Percentiles rank a stretch among this genome's conserved stretches.
phyloP scores from a whole-genome alignment of 768 basidiomycete species.

The Lactarius sp. region DNA sequence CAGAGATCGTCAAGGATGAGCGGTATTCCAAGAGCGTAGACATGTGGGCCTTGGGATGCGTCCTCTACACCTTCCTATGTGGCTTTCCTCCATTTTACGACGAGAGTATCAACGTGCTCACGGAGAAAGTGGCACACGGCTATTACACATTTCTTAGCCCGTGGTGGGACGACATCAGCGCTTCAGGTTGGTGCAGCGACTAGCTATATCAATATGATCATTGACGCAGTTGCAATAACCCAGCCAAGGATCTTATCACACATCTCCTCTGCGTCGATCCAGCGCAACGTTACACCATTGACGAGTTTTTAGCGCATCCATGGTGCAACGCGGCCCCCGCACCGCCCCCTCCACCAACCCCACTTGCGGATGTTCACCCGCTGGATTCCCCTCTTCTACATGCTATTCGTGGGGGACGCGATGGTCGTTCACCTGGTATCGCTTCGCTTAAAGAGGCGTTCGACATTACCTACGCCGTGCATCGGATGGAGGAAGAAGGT shows the following conservation, averaged over 20 bases:
- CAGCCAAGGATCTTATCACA: conserved; percentile 92
- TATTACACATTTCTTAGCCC: conserved; percentile 98
- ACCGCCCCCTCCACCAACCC: conserved; percentile 62
- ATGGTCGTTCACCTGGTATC: conserved; percentile 85
- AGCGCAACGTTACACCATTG: conserved; percentile 92
- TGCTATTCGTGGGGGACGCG: conserved; percentile 66
- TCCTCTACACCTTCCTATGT: conserved; percentile 96
- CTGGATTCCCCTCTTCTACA: conserved; percentile 90
- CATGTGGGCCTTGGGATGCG: conserved; percentile 99
- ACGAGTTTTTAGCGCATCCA: conserved; percentile 94
- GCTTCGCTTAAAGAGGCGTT: conserved; percentile 96
- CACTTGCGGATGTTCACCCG: conserved; percentile 41
- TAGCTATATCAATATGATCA: conserved; percentile 13
- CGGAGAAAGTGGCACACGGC: conserved; percentile 95
- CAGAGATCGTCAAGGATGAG: conserved; percentile 99
- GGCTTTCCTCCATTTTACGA: conserved; percentile 99
- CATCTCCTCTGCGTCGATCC: conserved; percentile 96
- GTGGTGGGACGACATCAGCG: conserved; percentile 97
- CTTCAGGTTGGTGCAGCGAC: conserved; percentile 49
- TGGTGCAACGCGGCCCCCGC: conserved; percentile 79
- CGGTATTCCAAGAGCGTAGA: conserved; percentile 95
- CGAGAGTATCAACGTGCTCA: conserved; percentile 95
- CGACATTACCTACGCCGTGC: conserved; percentile 97
- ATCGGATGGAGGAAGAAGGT: conserved; percentile 99
- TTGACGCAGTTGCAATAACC: conserved; percentile 2